These are phyloP conservation scores for Silene latifolia DNA, from an alignment of 148 eudicot species.

Conservation along the genomic window DNA sequence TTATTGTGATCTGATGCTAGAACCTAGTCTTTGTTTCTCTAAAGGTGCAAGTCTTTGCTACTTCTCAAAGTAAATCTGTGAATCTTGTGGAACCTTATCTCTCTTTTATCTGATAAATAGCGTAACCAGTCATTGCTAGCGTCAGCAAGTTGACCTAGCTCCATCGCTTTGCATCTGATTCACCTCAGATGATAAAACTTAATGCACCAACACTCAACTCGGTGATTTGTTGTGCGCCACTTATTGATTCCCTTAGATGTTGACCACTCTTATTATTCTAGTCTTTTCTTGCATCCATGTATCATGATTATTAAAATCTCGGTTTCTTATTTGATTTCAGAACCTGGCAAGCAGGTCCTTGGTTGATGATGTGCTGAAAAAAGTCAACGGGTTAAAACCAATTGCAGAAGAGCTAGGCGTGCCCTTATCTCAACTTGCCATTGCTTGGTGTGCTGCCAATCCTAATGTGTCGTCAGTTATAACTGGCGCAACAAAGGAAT, in stretches of 20 bases:
- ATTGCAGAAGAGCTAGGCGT: constrained; percentile 85
- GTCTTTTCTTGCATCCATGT: background rate
- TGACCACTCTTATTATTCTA: background rate
- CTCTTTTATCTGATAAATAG: background rate
- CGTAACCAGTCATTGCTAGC: no score
- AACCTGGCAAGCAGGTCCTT: constrained; percentile 80
- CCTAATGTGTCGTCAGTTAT: constrained; percentile 96
- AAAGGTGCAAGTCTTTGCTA: background rate
- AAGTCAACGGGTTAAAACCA: constrained; percentile 76
- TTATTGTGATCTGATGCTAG: no score
- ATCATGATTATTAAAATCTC: background rate
- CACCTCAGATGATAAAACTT: background rate
- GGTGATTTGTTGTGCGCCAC: background rate
- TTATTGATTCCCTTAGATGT: background rate
- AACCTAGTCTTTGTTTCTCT: background rate
- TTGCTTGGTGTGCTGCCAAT: constrained; percentile 98
- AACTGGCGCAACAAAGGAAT: constrained; percentile 90
- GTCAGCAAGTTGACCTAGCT: background rate
- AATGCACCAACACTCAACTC: background rate
- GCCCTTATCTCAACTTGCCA: constrained; percentile 84
- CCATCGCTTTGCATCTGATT: background rate
- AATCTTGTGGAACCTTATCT: background rate
- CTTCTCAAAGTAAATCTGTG: background rate
- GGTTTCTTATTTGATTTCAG: constrained; percentile 34
- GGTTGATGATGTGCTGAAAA: constrained; percentile 84